Percentiles rank a stretch among this genome's conserved stretches.
Conservation (phyloP, 1,139 yeast species). For the Yamadazyma diospyri region DNA sequence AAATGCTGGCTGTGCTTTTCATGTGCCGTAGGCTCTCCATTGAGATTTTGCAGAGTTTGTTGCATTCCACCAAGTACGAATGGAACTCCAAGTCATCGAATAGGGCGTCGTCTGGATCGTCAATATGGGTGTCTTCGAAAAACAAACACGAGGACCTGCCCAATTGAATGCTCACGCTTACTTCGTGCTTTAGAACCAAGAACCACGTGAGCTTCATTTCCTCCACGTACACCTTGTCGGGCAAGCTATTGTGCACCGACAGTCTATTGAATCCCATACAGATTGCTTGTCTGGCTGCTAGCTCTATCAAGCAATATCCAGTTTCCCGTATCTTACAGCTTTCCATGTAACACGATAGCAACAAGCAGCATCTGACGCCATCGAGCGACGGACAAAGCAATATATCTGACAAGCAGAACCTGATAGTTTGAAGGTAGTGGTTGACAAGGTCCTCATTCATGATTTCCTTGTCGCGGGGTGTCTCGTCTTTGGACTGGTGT, state of each 20-base stretch:
- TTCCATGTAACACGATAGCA: conserved; percentile 37
- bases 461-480: conserved; percentile 12
- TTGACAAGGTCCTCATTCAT: conserved; percentile 3
- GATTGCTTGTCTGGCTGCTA: conserved; percentile 40
- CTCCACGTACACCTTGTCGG: conserved; percentile 6
- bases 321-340: conserved; percentile 39
- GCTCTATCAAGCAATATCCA: conserved; percentile 36
- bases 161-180: conserved; percentile 11
- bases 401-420: conserved; percentile 34
- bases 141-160: conserved; percentile 10
- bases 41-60: conserved; percentile 6
- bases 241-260: conserved; percentile 16
- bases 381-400: conserved; percentile 36
- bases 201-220: conserved; percentile 13
- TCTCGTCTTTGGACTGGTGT: conserved; percentile 5
- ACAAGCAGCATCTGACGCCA: conserved; percentile 34
- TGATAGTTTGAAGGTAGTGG: conserved; percentile 19
- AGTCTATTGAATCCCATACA: conserved; percentile 41
- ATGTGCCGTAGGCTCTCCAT: conserved; percentile 6
- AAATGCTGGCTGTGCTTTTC: conserved; percentile 2
- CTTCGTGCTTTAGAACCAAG: conserved; percentile 9
- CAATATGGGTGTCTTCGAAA: conserved; percentile 7
- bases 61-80: conserved; percentile 3
- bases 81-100: not conserved
- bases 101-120: conserved; percentile 2